Evolutionary conservation across 148 eudicot genomes (phyloP), one percentile per base, ranked within the genome.

Genomic region (Rhododendron griersonianum): DNA sequence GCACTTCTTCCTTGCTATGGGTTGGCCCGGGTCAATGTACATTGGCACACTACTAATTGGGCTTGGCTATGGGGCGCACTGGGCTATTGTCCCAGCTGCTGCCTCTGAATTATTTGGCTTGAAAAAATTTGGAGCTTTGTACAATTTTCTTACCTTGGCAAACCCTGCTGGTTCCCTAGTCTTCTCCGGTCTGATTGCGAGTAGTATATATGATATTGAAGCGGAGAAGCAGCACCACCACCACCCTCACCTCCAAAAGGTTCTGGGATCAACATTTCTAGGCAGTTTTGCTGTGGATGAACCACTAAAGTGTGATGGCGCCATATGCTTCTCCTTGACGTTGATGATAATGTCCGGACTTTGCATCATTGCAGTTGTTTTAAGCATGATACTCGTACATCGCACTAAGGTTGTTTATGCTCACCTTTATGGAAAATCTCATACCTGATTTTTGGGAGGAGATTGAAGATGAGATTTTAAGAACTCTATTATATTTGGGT

Each of bases 31-130:
- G 18, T 93, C 91, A 81, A 97, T 97, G 96, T 93, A 95, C 75
- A 18, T 93, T n/a, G 96, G 96, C 44, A 98, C 99, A 10, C 89
- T 95, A 67, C 86, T 98, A 85, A 95, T 94, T 5, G 99, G 99
- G 53, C 99, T 98, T 57, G 98, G 99, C 25, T 98, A 94, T 86
- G 99, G 99, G 21, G 98, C 98, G 23, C 98, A 98, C 87, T 98
- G 99, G 98, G 96, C 99, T 7, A 94, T 98, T 48, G 95, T 92
- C 48, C 99, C 99, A 1, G 98, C 99, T 78, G 88, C 98, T 41
- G 96, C 96, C 23, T 98, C 99, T 0, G 99, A 98, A 89, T 85
- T 98, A 81, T 98, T 98, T 88, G 99, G 99, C 45, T 85, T 95
- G 85, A 95, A 95, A 88, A 98, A 94, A 48, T 95, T 98, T 61